Evolutionary conservation across 164 flowering plant genomes (phyloP), one percentile per base, ranked within the genome.

Genomic region (Sedum album): DNA sequence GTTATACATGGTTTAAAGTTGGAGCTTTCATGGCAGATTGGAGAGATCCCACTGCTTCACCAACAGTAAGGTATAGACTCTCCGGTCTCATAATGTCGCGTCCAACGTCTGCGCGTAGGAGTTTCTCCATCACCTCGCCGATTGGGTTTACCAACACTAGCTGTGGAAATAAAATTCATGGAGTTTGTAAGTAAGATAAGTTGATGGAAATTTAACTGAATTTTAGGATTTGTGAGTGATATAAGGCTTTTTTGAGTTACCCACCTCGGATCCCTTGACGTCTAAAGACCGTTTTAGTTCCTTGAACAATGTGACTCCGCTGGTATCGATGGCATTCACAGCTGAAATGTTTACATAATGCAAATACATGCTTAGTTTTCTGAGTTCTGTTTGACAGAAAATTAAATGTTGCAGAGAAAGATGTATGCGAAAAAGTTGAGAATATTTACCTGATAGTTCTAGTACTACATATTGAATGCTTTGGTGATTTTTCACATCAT

Each of bases 141-240:
- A 92, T 66, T 18, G 96, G 97, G 72, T 92, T 92, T 76, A 88
- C 96, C 78, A 92, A 72, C 68, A 85, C 88, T 69, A 90, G 83
- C 97, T 92, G 89, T 61, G 1, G 21, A 17, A 25, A 4, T 7
- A 35, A 35, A 44, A 46, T n/a, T n/a, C n/a, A n/a, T 15, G 18
- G n/a, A 26, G 21, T 18, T 64, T 20, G 18, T 63, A n/a, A 31
- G 66, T 18, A 31, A 26, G 15, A 6, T 36, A 35, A 2, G 17
- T 64, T 18, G 5, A 41, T 41, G 46, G 46, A 41, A 44, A n/a
- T n/a, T n/a, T n/a, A n/a, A n/a, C n/a, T n/a, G n/a, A 46, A 39
- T 42, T 28, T 18, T 13, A 53, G 38, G 13, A 25, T 31, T 57
- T 7, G 13, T 21, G n/a, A n/a, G 31, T 23, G 1, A n/a, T 23